Evolutionary conservation across 148 eudicot species (phyloP).

Genomic region (Dianthus caryophyllus): DNA sequence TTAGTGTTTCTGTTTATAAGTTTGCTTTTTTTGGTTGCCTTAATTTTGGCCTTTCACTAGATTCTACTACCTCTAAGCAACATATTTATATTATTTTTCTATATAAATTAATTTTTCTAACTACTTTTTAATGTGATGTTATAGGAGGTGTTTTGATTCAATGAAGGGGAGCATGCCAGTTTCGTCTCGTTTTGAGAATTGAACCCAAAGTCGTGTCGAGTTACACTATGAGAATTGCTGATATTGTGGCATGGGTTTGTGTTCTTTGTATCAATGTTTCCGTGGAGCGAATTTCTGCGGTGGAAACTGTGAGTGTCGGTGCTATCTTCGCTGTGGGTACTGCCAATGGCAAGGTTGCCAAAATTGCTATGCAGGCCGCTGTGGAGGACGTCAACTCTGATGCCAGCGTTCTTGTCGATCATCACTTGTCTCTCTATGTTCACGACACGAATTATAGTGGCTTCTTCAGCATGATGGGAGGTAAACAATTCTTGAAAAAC

Average conservation of each 20-base stretch:
- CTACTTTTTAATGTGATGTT: no score
- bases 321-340: constrained; percentile 44
- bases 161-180: constrained; percentile 12
- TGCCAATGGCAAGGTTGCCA: constrained; percentile 39
- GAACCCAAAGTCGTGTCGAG: constrained; percentile 4
- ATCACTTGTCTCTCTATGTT: constrained; percentile 33
- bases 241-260: constrained; percentile 27
- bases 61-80: background rate
- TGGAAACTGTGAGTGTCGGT: constrained; percentile 38
- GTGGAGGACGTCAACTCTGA: constrained; percentile 56
- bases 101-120: background rate
- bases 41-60: constrained; percentile 5
- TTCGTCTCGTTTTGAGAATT: constrained; percentile 2
- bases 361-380: constrained; percentile 56
- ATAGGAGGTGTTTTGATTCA: constrained; percentile 1
- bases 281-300: constrained; percentile 15
- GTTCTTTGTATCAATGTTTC: constrained; percentile 18
- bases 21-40: constrained; percentile 18
- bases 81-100: background rate
- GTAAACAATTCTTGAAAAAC: no score
- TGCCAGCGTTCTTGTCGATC: constrained; percentile 43
- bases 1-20: background rate
- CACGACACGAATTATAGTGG: constrained; percentile 51
- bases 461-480: constrained; percentile 57
- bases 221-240: constrained; percentile 20